These are phyloP conservation scores for Miamiensis avidus DNA, from an alignment of 169 alveolate genomes.

Conservation along the genomic window DNA sequence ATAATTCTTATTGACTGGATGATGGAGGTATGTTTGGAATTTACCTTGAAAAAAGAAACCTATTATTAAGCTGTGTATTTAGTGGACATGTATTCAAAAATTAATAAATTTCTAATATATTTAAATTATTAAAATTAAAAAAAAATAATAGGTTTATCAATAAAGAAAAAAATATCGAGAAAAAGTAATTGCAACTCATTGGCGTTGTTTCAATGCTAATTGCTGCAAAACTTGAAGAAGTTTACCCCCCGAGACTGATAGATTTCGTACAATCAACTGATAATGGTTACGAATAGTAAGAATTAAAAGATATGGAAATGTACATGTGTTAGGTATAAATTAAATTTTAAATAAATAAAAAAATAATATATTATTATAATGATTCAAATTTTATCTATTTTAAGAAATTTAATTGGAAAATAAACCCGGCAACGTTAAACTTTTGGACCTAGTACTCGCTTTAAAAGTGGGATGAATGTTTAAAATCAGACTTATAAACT, in stretches of 20 bases:
- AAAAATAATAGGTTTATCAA: slow-evolving; percentile 33
- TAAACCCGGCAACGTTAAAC: slow-evolving; percentile 49
- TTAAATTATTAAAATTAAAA: too few species aligned
- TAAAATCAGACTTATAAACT: slow-evolving; percentile 25
- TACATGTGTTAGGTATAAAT: slow-evolving; percentile 16
- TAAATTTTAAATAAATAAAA: not conserved
- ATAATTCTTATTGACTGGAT: slow-evolving; percentile 82
- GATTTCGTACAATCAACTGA: slow-evolving; percentile 68
- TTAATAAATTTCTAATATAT: too few species aligned
- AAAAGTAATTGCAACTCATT: slow-evolving; percentile 59
- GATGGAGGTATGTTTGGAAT: slow-evolving; percentile 75
- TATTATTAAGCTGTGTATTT: slow-evolving; percentile 57
- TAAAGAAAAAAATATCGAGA: slow-evolving; percentile 16
- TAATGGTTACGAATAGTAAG: slow-evolving; percentile 50
- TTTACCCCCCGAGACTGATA: slow-evolving; percentile 54
- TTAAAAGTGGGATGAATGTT: slow-evolving; percentile 66
- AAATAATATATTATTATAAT: not conserved
- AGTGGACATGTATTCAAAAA: slow-evolving; percentile 42
- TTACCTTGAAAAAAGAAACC: slow-evolving; percentile 73
- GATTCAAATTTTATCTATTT: slow-evolving; percentile 2
- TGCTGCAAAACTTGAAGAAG: slow-evolving; percentile 81
- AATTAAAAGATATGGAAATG: slow-evolving; percentile 53
- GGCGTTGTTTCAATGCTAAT: slow-evolving; percentile 72
- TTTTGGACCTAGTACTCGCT: slow-evolving; percentile 58
- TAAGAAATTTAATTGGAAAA: slow-evolving; percentile 27